Conservation (phyloP, 192 early-diverging fungal genomes). For the Umbelopsis isabellina region DNA sequence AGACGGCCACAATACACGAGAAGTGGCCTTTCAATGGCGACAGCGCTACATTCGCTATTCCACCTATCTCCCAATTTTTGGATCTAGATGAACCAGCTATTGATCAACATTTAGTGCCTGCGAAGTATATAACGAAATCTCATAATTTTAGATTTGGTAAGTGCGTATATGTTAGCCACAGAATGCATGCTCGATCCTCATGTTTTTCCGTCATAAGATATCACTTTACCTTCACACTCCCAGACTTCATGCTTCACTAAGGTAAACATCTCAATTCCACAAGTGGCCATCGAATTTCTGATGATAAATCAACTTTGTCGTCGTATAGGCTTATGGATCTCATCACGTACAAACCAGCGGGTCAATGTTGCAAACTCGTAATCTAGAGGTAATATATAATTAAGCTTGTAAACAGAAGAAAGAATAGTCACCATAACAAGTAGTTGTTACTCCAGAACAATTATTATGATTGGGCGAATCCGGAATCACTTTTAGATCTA, state of each 20-base stretch:
- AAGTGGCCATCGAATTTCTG: neutral
- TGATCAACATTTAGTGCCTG: conserved; percentile 41
- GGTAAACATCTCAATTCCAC: conserved; percentile 31
- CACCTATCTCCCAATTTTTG: conserved; percentile 32
- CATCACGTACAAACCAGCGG: conserved; percentile 79
- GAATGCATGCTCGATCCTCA: neutral
- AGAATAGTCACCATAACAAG: neutral
- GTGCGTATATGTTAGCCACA: conserved; percentile 4
- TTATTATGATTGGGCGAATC: conserved; percentile 65
- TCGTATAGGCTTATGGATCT: conserved; percentile 84
- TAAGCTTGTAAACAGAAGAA: neutral
- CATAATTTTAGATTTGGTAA: conserved; percentile 55
- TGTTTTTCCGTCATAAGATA: conserved; percentile 48
- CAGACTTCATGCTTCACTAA: conserved; percentile 78
- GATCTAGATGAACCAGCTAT: conserved; percentile 27
- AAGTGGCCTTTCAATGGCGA: conserved; percentile 52
- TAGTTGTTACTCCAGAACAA: conserved; percentile 31
- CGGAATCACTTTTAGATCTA: conserved; percentile 64
- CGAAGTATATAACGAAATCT: conserved; percentile 47
- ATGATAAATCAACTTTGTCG: conserved; percentile 16
- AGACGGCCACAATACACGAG: conserved; percentile 36
- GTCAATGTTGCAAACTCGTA: conserved; percentile 75
- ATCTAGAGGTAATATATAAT: conserved; percentile 56
- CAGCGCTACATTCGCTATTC: conserved; percentile 26
- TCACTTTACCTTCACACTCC: conserved; percentile 57